These are phyloP conservation scores for Pythium aristosporum DNA, from an alignment of 352 stramenopile species.

Conservation along the genomic window DNA sequence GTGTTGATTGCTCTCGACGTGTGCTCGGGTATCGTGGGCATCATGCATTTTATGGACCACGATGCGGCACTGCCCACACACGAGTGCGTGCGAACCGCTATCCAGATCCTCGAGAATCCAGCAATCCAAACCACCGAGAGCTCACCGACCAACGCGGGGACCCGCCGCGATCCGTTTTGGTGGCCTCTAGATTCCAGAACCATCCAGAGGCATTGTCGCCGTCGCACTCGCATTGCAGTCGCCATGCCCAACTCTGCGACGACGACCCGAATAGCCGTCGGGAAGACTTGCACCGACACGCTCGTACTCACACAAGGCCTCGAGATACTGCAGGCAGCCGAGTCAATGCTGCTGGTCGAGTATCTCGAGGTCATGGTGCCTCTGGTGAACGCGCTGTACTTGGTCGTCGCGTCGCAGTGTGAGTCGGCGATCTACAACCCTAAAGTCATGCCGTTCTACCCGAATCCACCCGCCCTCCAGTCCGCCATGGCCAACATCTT, in stretches of 20 bases:
- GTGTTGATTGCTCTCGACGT: conserved; percentile 19
- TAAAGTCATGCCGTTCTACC: neutral
- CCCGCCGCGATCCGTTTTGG: neutral
- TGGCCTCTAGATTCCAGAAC: neutral
- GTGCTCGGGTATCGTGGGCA: conserved; percentile 5
- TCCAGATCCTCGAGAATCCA: neutral
- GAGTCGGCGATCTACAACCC: neutral
- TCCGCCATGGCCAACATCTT: neutral
- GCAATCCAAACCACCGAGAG: neutral
- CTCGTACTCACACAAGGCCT: neutral
- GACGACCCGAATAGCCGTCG: too few relatives aligned
- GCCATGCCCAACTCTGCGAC: too few relatives aligned
- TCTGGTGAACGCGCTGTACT: neutral
- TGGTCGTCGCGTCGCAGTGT: neutral
- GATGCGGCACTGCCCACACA: neutral
- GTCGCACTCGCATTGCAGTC: neutral
- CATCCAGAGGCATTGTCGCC: neutral
- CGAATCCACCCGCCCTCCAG: neutral
- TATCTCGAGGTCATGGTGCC: neutral
- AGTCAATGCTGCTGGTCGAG: neutral
- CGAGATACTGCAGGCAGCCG: neutral
- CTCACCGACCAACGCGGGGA: neutral
- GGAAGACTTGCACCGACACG: neutral
- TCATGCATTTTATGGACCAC: conserved; percentile 18
- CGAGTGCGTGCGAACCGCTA: neutral